Evolutionary conservation across 768 basidiomycete genomes (phyloP).

Genomic region (Trametes elegans): DNA sequence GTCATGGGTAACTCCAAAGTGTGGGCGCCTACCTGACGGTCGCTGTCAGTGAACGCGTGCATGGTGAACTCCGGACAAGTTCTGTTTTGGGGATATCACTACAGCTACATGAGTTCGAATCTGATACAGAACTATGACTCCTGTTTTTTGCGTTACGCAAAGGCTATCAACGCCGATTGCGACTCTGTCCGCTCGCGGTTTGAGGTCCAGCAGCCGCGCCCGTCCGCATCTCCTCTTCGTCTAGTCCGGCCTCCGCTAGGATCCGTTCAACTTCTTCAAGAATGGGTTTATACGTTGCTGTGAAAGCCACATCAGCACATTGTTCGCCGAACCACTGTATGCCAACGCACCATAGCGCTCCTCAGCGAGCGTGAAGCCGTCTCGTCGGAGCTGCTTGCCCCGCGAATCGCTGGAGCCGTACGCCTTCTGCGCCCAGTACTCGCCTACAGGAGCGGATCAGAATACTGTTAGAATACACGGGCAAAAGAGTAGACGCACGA

Average conservation of each 20-base stretch:
- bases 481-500: conserved; percentile 42
- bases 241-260: conserved; percentile 77
- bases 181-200: conserved; percentile 43
- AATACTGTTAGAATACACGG: background rate
- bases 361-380: conserved; percentile 76
- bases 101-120: background rate
- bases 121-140: background rate
- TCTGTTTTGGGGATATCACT: too few relatives aligned
- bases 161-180: conserved; percentile 41
- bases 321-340: background rate
- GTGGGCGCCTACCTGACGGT: too few relatives aligned
- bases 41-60: too few relatives aligned
- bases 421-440: conserved; percentile 80
- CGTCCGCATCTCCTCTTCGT: conserved; percentile 75
- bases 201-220: conserved; percentile 45
- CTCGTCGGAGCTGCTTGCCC: conserved; percentile 75
- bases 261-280: conserved; percentile 83
- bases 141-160: background rate
- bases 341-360: conserved; percentile 61
- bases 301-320: background rate
- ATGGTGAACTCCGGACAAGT: too few relatives aligned
- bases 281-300: conserved; percentile 80
- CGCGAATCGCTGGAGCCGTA: conserved; percentile 55
- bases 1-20: too few relatives aligned
- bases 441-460: conserved; percentile 42